phyloP scores from a whole-genome alignment of 2,329 filamentous ascomycete species.

The Diaporthe vaccinii region DNA sequence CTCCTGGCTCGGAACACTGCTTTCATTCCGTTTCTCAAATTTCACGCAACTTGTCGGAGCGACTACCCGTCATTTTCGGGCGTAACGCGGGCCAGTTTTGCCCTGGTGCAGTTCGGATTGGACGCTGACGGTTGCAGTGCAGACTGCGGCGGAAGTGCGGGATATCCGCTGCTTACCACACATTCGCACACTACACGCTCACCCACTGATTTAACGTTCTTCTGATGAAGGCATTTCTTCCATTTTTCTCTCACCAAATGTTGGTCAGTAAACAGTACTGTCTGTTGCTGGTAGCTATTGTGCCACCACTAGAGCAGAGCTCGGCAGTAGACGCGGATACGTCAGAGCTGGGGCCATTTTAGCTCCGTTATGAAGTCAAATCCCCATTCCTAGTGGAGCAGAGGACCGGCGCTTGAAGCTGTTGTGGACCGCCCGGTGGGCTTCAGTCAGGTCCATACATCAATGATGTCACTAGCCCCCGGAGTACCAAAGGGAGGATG shows the following conservation, averaged over 20 bases:
- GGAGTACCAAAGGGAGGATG: not conserved
- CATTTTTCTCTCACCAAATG: not conserved
- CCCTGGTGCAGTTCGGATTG: not conserved
- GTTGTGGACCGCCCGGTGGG: not conserved
- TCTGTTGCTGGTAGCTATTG: not conserved
- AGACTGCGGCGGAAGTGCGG: not conserved
- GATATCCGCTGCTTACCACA: not conserved
- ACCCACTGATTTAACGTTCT: not conserved
- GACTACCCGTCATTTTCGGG: not conserved
- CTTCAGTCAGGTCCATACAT: constrained; percentile 19
- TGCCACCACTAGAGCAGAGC: not conserved
- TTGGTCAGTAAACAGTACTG: not conserved
- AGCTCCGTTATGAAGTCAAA: constrained; percentile 33
- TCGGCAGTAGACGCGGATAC: constrained; percentile 13
- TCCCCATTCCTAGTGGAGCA: constrained; percentile 26
- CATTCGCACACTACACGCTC: not conserved
- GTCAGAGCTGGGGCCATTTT: constrained; percentile 16
- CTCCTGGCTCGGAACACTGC: too few species aligned
- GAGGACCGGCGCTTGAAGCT: constrained; percentile 2
- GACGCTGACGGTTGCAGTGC: not conserved
- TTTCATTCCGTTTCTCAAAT: too few species aligned
- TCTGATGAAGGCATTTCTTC: not conserved
- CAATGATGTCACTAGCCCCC: constrained; percentile 30
- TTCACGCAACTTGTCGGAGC: not conserved
- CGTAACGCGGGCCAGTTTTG: not conserved